Evolutionary conservation across 148 eudicot genomes (phyloP), one percentile per base, ranked within the genome.

Genomic region (Cornus suecica): DNA sequence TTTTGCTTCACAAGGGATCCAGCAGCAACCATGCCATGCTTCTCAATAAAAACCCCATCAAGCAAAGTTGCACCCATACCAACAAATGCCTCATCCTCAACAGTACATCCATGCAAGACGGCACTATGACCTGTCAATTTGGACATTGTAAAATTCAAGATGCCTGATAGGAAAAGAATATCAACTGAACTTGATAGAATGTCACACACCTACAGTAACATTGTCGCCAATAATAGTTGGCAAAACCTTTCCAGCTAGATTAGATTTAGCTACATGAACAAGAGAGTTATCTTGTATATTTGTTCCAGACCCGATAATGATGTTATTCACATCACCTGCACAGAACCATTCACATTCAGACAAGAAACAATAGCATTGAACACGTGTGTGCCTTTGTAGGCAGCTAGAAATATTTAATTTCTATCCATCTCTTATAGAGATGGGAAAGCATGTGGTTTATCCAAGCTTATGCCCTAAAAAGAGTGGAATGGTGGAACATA

Each of bases 251-350:
- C 99, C 98, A 42, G 89, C 86, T 71, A 93, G 78, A 86, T 95
- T 95, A 22, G 97, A 80, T 85, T 95, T 95, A 66, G 99, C 99
- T 74, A 95, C 99, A 76, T 95, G 99, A 77, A 95, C 94, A 78
- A 95, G 93, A 74, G 99, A 88, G 72, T 95, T 90, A 82, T 95
- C 99, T 82, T 95, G 99, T 79, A 95, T 95, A 82, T 95, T 95
- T 80, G 98, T 91, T 76, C 97, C 94, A 67, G 94, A 77, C 20
- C 99, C 99, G 70, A 95, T 83, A 69, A 84, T 87, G 73, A 95
- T 86, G 85, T 78, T 84, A 90, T 95, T 95, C 70, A 83, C 92
- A 78, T 95, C 99, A 80, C 99, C 99, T 95, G 84, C 78, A 76
- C 25, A 73, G 60, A 75, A 42, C 48, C 65, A 65, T 45, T 70